Evolutionary conservation across 306 rosid genomes (phyloP), one percentile per base, ranked within the genome.

Genomic region (Gillenia trifoliata): DNA sequence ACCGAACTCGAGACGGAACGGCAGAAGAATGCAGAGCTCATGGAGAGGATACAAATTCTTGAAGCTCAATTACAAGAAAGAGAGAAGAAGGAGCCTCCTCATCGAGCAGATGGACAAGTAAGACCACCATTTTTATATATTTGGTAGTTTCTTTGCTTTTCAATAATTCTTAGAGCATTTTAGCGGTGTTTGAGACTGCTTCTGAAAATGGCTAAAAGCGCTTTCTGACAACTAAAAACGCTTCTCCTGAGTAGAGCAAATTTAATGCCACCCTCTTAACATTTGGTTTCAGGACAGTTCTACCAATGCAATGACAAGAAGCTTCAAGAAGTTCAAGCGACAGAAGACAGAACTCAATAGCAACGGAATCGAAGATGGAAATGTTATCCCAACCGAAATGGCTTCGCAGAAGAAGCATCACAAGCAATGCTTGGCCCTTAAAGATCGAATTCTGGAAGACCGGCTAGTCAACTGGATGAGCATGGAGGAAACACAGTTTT

Each of bases 11-110:
- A 87, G 47, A 90, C 82, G 69, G 98, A 90, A 76, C 85, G 86
- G 74, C 86, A 86, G 85, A 93, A 82, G 80, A 93, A 90, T 83
- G 86, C 79, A 6, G 89, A 87, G 73, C 89, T 93, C 40, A 40
- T 78, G 90, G 88, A 86, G 83, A 90, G 84, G 81, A 83, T 93
- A 87, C 87, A 86, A 71, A 20, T 86, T 47, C 98, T 93, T n/a
- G 98, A 93, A 88, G 89, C 93, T 71, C 92, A 86, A 82, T 75
- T 90, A 82, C 81, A 81, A 59, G 82, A 78, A 77, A 83, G 83
- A 79, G 75, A 78, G 70, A 72, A 68, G 19, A 74, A 70, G n/a
- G 74, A 86, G 59, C 25, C 81, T 80, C 83, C 69, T 52, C 52
- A 45, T 45, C 73, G 17, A 45, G 29, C 71, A 52, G 45, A 83